Evolutionary conservation across 2,329 filamentous ascomycete genomes (phyloP).

Genomic region (Fusarium mangiferae): DNA sequence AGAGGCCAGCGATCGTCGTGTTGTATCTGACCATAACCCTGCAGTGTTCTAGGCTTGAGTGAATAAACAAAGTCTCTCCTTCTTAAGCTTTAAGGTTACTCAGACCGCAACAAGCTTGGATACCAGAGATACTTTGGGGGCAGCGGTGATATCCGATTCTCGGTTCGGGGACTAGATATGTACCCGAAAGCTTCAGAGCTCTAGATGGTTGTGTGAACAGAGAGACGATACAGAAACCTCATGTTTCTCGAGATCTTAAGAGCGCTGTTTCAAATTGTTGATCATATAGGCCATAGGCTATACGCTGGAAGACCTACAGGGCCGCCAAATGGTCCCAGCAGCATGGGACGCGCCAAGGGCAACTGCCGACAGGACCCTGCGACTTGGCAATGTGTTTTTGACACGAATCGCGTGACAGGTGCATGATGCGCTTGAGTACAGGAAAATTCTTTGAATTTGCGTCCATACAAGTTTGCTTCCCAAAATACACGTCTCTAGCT

Average conservation of each 20-base stretch:
- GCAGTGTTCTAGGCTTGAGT: background rate
- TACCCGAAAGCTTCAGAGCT: too few relatives aligned
- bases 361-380: background rate
- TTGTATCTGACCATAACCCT: background rate
- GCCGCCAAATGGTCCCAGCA: background rate
- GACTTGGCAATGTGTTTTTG: background rate
- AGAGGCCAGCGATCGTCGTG: background rate
- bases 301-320: background rate
- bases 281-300: background rate
- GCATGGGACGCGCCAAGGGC: background rate
- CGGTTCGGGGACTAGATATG: too few relatives aligned
- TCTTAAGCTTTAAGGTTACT: background rate
- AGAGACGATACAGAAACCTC: accelerated
- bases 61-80: background rate
- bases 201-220: too few relatives aligned
- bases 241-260: background rate
- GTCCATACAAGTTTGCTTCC: accelerated
- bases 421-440: background rate
- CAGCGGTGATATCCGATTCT: background rate
- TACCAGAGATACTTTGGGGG: background rate
- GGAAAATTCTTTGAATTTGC: background rate
- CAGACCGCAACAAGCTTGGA: background rate
- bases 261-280: background rate
- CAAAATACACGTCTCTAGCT: background rate
- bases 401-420: background rate